phyloP scores from a whole-genome alignment of 1,284 basidiomycete species.

The Hortiboletus rubellus region DNA sequence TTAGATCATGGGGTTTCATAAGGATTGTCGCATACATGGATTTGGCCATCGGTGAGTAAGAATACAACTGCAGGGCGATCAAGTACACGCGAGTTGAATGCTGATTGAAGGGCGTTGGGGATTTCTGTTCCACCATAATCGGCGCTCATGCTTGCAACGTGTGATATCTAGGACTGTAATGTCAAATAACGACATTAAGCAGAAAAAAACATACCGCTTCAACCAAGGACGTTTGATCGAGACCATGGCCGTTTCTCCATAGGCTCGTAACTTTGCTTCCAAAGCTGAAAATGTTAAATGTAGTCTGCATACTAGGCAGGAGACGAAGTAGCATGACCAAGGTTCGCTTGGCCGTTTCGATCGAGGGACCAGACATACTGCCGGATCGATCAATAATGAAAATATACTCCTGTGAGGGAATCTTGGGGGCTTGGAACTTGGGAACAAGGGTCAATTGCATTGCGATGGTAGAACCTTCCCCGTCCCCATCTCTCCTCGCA shows the following conservation, averaged over 20 bases:
- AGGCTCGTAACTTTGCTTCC: constrained; percentile 33
- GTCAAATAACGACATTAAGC: neutral
- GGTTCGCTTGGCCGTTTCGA: constrained; percentile 40
- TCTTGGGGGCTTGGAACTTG: constrained; percentile 42
- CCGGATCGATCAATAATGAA: constrained; percentile 46
- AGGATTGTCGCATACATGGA: constrained; percentile 22
- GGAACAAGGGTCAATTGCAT: constrained; percentile 55
- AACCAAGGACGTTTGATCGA: constrained; percentile 35
- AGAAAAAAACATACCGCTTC: constrained; percentile 41
- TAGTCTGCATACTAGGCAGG: constrained; percentile 34
- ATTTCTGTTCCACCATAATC: constrained; percentile 52
- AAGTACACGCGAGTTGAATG: constrained; percentile 21
- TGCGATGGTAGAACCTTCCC: constrained; percentile 40
- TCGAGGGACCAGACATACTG: constrained; percentile 37
- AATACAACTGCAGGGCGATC: constrained; percentile 48
- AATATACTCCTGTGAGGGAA: constrained; percentile 43
- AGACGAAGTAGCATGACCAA: constrained; percentile 37
- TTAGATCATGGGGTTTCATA: neutral
- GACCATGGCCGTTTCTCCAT: constrained; percentile 40
- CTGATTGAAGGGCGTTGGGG: constrained; percentile 35
- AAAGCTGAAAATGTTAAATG: constrained; percentile 55
- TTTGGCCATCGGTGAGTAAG: constrained; percentile 54
- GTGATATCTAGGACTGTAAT: constrained; percentile 26
- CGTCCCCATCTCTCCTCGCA: constrained; percentile 20
- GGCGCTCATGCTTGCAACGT: constrained; percentile 41